Evolutionary conservation across 805 yeast genomes (phyloP), one percentile per base, ranked within the genome.

Genomic region (Saitoella complicata): DNA sequence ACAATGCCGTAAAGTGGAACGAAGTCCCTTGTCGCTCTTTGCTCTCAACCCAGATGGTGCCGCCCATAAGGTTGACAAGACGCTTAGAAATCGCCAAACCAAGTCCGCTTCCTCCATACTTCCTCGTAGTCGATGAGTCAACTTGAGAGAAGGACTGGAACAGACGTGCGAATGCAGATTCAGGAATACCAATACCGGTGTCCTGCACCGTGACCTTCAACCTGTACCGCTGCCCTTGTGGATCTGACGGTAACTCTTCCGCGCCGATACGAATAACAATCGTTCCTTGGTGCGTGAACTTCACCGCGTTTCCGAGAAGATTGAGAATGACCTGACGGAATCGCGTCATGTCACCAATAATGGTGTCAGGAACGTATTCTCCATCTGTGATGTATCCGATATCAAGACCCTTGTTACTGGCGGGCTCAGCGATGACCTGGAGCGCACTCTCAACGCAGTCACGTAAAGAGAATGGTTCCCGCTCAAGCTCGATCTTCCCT

Each of bases 131-230:
- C 6, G 74, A 68, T 3, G 73, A 73, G 52, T 72, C 77, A n/a
- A 70, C 75, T 56, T 72, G 77, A 38, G 71, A 66, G 50, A 72
- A 72, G 4, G 74, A 73, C 5, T 71, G 67, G 53, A 72, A 72
- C 3, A 72, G 68, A 55, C 68, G 70, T 38, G 58, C 55, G 10
- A 63, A 55, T 5, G 72, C 63, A 39, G 58, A 63, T 33, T 59
- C 58, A 2, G 74, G 72, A 33, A 73, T 72, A 1, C 77, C 77
- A 60, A 72, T 72, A 6, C 77, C 55, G 29, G 76, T 68, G 50
- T 72, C 77, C 34, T 63, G 57, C 10, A 72, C 74, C 1, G 59
- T 50, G 3, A 72, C 54, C 38, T 21, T 33, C 7, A 50, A 40
- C 31, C 45, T 48, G 10, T 46, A 40, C 11, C 13, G 9, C 5